These are phyloP conservation scores for Priceomyces haplophilus DNA, from an alignment of 805 yeast species.

Conservation along the genomic window DNA sequence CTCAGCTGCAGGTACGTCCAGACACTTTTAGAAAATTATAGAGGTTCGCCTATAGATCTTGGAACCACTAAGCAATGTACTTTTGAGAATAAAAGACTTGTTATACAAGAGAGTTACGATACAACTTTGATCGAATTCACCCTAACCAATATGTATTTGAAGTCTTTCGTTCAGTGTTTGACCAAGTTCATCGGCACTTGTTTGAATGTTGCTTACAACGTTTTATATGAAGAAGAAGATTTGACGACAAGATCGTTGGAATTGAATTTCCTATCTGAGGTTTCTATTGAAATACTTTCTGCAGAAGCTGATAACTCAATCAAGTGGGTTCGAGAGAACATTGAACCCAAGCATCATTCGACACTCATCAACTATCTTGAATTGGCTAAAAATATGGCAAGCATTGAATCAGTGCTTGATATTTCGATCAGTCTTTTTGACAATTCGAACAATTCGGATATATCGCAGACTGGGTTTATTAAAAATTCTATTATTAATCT, in stretches of 20 bases:
- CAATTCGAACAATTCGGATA: not conserved
- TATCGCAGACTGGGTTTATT: conserved; percentile 13
- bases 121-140: conserved; percentile 16
- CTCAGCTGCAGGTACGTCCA: conserved; percentile 75
- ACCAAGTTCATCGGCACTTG: conserved; percentile 52
- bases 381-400: conserved; percentile 2
- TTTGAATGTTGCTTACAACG: conserved; percentile 51
- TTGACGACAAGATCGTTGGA: conserved; percentile 63
- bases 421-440: conserved; percentile 15
- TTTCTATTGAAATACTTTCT: conserved; percentile 19
- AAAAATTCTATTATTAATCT: conserved; percentile 13
- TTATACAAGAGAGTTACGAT: conserved; percentile 7
- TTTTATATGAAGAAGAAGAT: conserved; percentile 73
- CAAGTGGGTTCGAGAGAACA: conserved; percentile 24
- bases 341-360: conserved; percentile 11
- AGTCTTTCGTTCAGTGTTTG: conserved; percentile 50
- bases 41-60: conserved; percentile 14
- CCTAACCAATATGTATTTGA: conserved; percentile 50
- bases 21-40: conserved; percentile 44
- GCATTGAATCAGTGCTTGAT: conserved; percentile 19
- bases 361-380: conserved; percentile 7
- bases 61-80: conserved; percentile 10
- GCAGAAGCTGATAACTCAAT: conserved; percentile 33
- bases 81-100: conserved; percentile 13
- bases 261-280: conserved; percentile 28